phyloP scores from a whole-genome alignment of 169 alveolate species.

The Besnoitia besnoiti region DNA sequence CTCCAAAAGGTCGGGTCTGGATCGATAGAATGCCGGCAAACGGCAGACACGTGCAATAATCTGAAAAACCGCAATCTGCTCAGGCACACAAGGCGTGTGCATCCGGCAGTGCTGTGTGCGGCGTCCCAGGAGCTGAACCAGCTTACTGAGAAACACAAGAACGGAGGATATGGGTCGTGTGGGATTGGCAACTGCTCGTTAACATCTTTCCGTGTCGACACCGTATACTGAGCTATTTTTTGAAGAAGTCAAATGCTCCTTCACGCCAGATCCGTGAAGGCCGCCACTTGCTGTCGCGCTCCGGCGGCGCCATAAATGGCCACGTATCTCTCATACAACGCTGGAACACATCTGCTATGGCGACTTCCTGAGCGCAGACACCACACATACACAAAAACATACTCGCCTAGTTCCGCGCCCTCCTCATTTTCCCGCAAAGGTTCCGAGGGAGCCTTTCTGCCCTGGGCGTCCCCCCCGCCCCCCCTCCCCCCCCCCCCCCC shows the following conservation, averaged over 20 bases:
- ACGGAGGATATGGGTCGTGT: background rate
- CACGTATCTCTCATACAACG: conserved; percentile 72
- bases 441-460: too few species aligned
- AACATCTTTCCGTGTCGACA: too few species aligned
- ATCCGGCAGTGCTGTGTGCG: background rate
- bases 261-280: conserved; percentile 72
- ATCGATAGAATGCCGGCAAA: too few species aligned
- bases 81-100: too few species aligned
- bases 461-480: too few species aligned
- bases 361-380: conserved; percentile 43
- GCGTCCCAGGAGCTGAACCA: background rate
- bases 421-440: too few species aligned
- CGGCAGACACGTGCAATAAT: too few species aligned
- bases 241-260: background rate
- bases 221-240: too few species aligned
- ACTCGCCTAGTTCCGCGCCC: too few species aligned
- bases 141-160: background rate
- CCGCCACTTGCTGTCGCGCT: conserved; percentile 72
- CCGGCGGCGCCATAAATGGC: conserved; percentile 79
- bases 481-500: too few species aligned
- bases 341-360: conserved; percentile 68
- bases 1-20: too few species aligned
- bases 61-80: too few species aligned
- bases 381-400: background rate
- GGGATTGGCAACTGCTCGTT: background rate